Base-by-base conservation (phyloP, 495 filamentous ascomycete species). In the Diplogelasinospora grovesii region DNA sequence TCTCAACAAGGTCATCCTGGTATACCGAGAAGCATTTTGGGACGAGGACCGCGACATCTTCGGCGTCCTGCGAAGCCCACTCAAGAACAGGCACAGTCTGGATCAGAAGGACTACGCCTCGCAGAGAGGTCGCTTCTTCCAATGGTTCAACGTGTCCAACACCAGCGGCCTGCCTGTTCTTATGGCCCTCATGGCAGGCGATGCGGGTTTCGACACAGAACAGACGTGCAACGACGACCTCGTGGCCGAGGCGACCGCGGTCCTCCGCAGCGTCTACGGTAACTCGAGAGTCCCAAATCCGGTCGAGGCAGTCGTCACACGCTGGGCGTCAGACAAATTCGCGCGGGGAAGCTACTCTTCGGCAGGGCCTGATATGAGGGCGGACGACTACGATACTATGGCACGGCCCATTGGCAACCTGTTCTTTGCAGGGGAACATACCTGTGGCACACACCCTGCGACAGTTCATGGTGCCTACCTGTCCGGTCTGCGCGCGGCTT, bases 381-480 rank as follows among this genome's bases (percentile, higher is more conserved):
- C 85, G 1, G 86, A 86, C 29, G 92, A 99, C 60, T 97, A 97
- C 60, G 86, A 97, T 56, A 65, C 78, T 14, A 95, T 97, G 86
- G 89, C 92, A n/a, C 66, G 74, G 47, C 65, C 81, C 2, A 68
- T 95, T 32, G 87, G 86, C 25, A 94, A 92, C 43, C 67, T 99
- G 13, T 89, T 90, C 67, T 99, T 99, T 63, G 92, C 93, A 3
- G 92, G 92, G 18, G 92, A 99, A 64, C 90, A 92, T 26, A 96
- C 92, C 3, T 94, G 83, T 59, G 87, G 86, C 32, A 93, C 87
- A 2, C 89, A 99, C 60, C 92, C 92, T 7, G 92, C 92, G 20
- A 97, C 92, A 4, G 92, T 97, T 1, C 92, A 99, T 50, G 92
- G 92, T 5, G 92, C 92, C 5, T 99, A 95, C 59, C 77, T 99